These are phyloP conservation scores for Lipomyces mesembrius DNA, from an alignment of 805 yeast species.

Conservation along the genomic window DNA sequence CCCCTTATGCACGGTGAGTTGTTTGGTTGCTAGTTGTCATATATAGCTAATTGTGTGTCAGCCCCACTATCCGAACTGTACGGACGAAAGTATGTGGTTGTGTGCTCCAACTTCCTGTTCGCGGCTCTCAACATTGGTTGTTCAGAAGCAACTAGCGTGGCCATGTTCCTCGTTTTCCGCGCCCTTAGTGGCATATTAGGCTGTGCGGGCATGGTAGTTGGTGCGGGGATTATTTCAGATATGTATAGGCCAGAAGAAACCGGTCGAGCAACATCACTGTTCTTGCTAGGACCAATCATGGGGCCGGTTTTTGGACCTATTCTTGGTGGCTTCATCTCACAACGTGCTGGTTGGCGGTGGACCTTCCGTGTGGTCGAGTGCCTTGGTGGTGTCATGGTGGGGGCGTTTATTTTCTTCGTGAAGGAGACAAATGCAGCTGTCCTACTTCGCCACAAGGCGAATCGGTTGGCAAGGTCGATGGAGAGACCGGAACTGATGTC, in stretches of 20 bases:
- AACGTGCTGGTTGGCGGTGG: constrained; percentile 73
- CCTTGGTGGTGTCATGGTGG: constrained; percentile 30
- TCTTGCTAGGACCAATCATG: constrained; percentile 31
- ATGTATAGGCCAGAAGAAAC: constrained; percentile 26
- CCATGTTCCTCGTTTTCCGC: constrained; percentile 30
- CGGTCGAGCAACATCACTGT: constrained; percentile 31
- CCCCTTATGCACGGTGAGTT: constrained; percentile 35
- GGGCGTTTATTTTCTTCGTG: constrained; percentile 48
- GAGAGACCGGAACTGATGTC: constrained; percentile 21
- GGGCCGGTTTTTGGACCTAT: constrained; percentile 69
- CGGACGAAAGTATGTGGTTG: constrained; percentile 34
- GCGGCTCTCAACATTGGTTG: constrained; percentile 31
- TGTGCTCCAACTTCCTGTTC: constrained; percentile 23
- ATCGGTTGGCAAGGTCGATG: constrained; percentile 4
- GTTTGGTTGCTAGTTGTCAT: constrained; percentile 29
- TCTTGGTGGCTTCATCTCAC: constrained; percentile 60
- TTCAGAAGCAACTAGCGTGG: constrained; percentile 29
- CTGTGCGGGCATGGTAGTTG: constrained; percentile 35
- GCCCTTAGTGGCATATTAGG: constrained; percentile 31
- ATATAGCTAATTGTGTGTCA: constrained; percentile 18
- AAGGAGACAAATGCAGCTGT: constrained; percentile 90
- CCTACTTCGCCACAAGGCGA: constrained; percentile 51
- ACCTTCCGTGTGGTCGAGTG: constrained; percentile 58
- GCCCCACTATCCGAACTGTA: constrained; percentile 33
- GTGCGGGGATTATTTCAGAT: constrained; percentile 37